Evolutionary conservation across 306 rosid species (phyloP).

Genomic region (Hippophae tibetana): DNA sequence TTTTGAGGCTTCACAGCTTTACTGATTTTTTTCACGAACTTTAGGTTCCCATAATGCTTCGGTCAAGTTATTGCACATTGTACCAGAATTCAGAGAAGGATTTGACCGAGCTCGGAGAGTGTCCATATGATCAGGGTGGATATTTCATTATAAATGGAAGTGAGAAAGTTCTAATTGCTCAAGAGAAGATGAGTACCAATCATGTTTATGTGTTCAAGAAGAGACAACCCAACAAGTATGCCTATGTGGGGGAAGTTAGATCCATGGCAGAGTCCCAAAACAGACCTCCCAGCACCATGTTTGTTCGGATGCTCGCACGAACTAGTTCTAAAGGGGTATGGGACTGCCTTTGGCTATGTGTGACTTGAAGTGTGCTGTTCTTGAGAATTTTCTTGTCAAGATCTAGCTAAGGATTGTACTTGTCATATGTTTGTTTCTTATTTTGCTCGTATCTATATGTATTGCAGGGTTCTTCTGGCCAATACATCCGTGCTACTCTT

Average conservation of each 20-base stretch:
- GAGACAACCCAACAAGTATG: slow-evolving; percentile 87
- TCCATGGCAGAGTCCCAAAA: slow-evolving; percentile 99
- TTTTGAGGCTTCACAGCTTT: neutral
- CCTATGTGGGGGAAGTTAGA: slow-evolving; percentile 91
- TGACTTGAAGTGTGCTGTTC: slow-evolving; percentile 1
- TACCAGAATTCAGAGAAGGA: slow-evolving; percentile 93
- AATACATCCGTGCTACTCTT: slow-evolving; percentile 85
- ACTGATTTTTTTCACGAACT: slow-evolving; percentile 2
- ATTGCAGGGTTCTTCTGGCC: slow-evolving; percentile 91
- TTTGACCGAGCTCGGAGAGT: slow-evolving; percentile 87
- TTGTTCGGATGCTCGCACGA: slow-evolving; percentile 92
- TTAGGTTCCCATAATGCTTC: slow-evolving; percentile 94
- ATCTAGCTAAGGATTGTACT: too few relatives aligned
- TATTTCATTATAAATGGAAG: slow-evolving; percentile 83
- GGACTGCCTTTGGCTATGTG: neutral
- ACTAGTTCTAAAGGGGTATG: slow-evolving; percentile 87
- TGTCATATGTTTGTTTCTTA: neutral
- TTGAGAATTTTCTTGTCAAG: neutral
- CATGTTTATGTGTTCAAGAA: slow-evolving; percentile 91
- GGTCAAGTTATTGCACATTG: slow-evolving; percentile 91
- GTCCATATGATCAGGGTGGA: slow-evolving; percentile 93
- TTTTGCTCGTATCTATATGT: slow-evolving; percentile 3
- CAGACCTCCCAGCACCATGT: slow-evolving; percentile 95
- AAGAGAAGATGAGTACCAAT: slow-evolving; percentile 92
- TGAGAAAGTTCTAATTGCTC: slow-evolving; percentile 88